Conservation (phyloP, 2,329 filamentous ascomycete species). For the Huntiella savannae region DNA sequence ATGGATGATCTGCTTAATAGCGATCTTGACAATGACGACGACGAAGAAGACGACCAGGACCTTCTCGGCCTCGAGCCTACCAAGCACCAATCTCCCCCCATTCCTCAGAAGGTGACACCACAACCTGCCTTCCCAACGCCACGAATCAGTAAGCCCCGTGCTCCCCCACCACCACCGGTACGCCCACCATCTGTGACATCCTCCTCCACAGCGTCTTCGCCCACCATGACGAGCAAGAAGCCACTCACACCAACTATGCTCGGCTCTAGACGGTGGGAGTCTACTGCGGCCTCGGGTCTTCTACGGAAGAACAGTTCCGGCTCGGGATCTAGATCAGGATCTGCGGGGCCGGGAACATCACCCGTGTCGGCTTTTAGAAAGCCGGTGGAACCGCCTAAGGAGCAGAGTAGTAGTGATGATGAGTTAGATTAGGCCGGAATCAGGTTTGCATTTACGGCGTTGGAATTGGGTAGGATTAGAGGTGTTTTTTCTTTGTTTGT, state of each 20-base stretch:
- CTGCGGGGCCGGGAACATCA: slow-evolving; percentile 2
- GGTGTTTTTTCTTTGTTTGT: neutral
- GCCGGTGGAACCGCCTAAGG: slow-evolving; percentile 1
- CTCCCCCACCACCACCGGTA: neutral
- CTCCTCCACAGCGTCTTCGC: slow-evolving; percentile 1
- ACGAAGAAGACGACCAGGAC: slow-evolving; percentile 11
- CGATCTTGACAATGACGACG: slow-evolving; percentile 17
- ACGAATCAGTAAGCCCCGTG: neutral
- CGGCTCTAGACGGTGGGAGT: slow-evolving; percentile 19
- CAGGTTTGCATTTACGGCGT: neutral
- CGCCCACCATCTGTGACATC: neutral
- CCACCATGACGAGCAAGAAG: slow-evolving; percentile 15
- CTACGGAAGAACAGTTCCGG: slow-evolving; percentile 20
- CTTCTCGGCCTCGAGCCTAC: slow-evolving; percentile 18
- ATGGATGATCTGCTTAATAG: slow-evolving; percentile 23
- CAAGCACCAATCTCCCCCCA: slow-evolving; percentile 5
- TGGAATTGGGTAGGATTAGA: neutral
- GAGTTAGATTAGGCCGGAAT: slow-evolving; percentile 9
- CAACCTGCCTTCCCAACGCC: neutral
- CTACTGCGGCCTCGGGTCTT: slow-evolving; percentile 25
- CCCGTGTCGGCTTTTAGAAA: slow-evolving; percentile 4
- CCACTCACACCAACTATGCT: slow-evolving; percentile 22
- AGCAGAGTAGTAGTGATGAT: slow-evolving; percentile 8
- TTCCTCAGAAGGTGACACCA: neutral
- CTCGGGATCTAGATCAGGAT: slow-evolving; percentile 13